Evolutionary conservation across 1,284 basidiomycete species (phyloP), one percentile per base, ranked within the genome.

Genomic region (Trametes pubescens): DNA sequence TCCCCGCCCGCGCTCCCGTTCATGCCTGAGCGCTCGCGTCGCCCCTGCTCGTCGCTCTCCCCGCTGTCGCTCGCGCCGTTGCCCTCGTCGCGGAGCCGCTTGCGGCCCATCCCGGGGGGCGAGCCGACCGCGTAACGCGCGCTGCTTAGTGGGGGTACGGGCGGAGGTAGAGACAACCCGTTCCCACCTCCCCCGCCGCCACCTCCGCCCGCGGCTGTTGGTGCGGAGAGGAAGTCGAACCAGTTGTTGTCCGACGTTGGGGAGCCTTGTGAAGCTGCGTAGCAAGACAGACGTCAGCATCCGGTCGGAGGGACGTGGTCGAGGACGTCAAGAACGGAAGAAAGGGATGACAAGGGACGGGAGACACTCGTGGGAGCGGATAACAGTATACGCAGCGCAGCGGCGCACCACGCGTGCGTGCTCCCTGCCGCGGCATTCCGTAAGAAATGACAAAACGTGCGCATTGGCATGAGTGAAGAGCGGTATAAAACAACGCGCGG

Each of bases 211-310:
- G 32, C 43, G 51, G 54, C 9, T n/a, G 46, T 51, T 49, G 64
- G 32, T 44, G 52, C 64, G 52, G 69, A 65, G 59, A 74, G 63
- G 65, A 74, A 69, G 70, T 74, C 72, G 65, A 74, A 71, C 72
- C 72, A 74, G 64, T 71, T 71, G 61, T 37, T 63, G 43, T 61
- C 59, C 32, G 60, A 35, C 0, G 52, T 34, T 34, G 65, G 32
- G 54, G 66, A 57, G 44, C 59, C 49, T 32, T 56, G 62, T 40
- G 58, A 37, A 13, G 58, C 62, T 64, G 65, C 14, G 54, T 18
- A 38, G 18, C 11, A 26, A 24, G 49, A 22, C 24, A 35, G 14
- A 32, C 44, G 49, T 44, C 40, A 53, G 53, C 35, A 44, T 54
- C 29, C 43, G 49, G 29, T 51, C 32, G 49, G 49, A 35, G 49